Evolutionary conservation across 805 yeast species (phyloP), one percentile per base, ranked within the genome.

Genomic region (Yarrowia hollandica): DNA sequence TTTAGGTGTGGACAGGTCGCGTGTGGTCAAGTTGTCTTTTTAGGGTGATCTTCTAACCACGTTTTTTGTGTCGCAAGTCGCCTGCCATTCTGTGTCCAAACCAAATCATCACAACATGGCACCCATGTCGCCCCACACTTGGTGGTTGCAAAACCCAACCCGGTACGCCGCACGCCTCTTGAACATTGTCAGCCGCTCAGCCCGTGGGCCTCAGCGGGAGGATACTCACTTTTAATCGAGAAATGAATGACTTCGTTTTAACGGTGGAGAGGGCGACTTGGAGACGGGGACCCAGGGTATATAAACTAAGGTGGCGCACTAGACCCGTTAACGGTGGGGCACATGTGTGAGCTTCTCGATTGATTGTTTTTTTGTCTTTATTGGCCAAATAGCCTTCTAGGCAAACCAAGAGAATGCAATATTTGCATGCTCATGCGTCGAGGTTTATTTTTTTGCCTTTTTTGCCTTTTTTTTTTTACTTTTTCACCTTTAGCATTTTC

Each of bases 201-300:
- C 11, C 44, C 19, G 10, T 6, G 15, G 4, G 37, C 18, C 16
- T 14, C 4, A 8, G 5, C 42, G 8, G 9, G 16, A 8, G 3
- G 22, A 48, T 48, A 48, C 55, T 48, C 55, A 48, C 55, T 48
- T 44, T 48, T 33, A 48, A 31, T 48, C 55, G 44, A 48, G 55
- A 48, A 48, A 48, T 31, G 55, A 48, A 48, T 48, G 55, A 48
- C 55, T 48, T 48, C 55, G 55, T 48, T 48, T 48, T 22, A 31
- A 48, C 55, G 37, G 55, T 31, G 10, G 54, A 2, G n/a, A 21
- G 39, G 30, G 3, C n/a, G 21, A 14, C n/a, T n/a, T n/a, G n/a
- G n/a, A n/a, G n/a, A n/a, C n/a, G n/a, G n/a, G n/a, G n/a, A 5
- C 11, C 30, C 15, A 12, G 22, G 39, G 39, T 48, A 48, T 48